phyloP scores from a whole-genome alignment of 257 asterid species.

The Plectranthus barbatus region DNA sequence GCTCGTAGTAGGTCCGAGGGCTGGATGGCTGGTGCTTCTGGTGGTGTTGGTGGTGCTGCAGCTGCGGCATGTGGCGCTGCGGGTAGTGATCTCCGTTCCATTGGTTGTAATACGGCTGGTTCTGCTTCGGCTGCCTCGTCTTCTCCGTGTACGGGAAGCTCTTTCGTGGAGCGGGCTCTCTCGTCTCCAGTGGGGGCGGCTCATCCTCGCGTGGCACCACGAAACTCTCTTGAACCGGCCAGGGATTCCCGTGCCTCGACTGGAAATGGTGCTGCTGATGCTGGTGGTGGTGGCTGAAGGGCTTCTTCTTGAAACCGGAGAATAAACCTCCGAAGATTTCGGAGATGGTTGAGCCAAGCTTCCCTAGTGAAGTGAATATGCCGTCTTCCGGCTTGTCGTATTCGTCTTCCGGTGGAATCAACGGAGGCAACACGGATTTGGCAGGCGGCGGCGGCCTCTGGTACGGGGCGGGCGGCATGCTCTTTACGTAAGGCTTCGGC shows the following conservation, averaged over 20 bases:
- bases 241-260: slow-evolving; percentile 23
- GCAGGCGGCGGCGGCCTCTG: slow-evolving; percentile 29
- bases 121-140: slow-evolving; percentile 38
- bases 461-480: slow-evolving; percentile 52
- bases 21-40: slow-evolving; percentile 57
- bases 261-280: slow-evolving; percentile 24
- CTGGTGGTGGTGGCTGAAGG: slow-evolving; percentile 32
- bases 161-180: slow-evolving; percentile 57
- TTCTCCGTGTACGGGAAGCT: slow-evolving; percentile 38
- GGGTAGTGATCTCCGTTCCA: slow-evolving; percentile 41
- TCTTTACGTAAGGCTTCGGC: slow-evolving; percentile 30
- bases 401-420: slow-evolving; percentile 63
- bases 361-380: slow-evolving; percentile 51
- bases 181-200: slow-evolving; percentile 52
- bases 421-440: slow-evolving; percentile 58
- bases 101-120: slow-evolving; percentile 33
- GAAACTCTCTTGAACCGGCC: slow-evolving; percentile 75
- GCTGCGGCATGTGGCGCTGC: slow-evolving; percentile 13
- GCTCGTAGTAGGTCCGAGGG: slow-evolving; percentile 46
- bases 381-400: slow-evolving; percentile 64
- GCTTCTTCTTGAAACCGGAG: slow-evolving; percentile 42
- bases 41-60: slow-evolving; percentile 45
- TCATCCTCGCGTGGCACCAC: slow-evolving; percentile 58
- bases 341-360: slow-evolving; percentile 52
- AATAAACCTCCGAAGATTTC: slow-evolving; percentile 64